Percentiles rank a stretch among this genome's conserved stretches.
Conservation (phyloP, 768 basidiomycete species). For the Mycena amicta region DNA sequence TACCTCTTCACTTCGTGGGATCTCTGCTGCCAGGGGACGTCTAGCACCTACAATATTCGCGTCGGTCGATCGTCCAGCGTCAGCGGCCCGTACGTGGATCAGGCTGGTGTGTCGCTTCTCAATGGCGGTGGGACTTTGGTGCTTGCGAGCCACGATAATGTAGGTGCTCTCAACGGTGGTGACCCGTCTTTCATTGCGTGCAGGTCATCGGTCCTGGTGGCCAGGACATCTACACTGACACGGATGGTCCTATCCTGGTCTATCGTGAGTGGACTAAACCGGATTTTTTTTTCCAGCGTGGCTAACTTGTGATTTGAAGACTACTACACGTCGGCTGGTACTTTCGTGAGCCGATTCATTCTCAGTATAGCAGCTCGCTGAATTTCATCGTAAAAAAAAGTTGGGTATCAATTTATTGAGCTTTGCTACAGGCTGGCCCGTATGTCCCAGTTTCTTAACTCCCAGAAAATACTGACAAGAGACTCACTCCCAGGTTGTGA, state of each 20-base stretch:
- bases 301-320: slow-evolving; percentile 33
- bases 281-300: neutral
- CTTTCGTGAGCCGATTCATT: too few species aligned
- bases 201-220: slow-evolving; percentile 59
- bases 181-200: too few species aligned
- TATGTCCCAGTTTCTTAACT: too few species aligned
- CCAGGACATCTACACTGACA: slow-evolving; percentile 49
- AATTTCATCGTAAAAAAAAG: too few species aligned
- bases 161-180: too few species aligned
- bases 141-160: slow-evolving; percentile 45
- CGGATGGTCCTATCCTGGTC: slow-evolving; percentile 49
- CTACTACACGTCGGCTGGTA: slow-evolving; percentile 51
- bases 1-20: slow-evolving; percentile 66
- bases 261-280: slow-evolving; percentile 43
- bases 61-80: slow-evolving; percentile 52
- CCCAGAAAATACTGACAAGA: too few species aligned
- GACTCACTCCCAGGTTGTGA: too few species aligned
- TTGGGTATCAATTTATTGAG: too few species aligned
- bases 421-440: too few species aligned
- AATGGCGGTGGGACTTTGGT: slow-evolving; percentile 57
- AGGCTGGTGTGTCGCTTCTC: slow-evolving; percentile 44
- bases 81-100: slow-evolving; percentile 49
- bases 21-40: slow-evolving; percentile 50
- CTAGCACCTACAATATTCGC: slow-evolving; percentile 62
- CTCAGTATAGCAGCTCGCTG: too few species aligned